Percentiles rank a stretch among this genome's conserved stretches.
These are phyloP conservation scores for Pleurotus pulmonarius DNA, from an alignment of 768 basidiomycete genomes.

Conservation along the genomic window DNA sequence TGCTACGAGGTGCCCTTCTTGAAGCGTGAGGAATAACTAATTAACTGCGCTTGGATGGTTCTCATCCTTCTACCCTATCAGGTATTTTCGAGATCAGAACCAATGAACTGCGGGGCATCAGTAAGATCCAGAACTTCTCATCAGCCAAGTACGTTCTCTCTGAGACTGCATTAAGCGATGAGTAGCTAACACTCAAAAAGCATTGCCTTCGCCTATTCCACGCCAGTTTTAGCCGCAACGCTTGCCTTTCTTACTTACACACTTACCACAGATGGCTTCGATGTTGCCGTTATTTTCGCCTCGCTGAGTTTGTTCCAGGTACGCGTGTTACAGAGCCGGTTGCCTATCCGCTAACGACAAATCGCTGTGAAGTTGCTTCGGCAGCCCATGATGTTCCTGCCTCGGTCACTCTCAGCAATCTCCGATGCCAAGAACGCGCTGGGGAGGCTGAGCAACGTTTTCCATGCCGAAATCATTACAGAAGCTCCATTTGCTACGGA, in stretches of 20 bases:
- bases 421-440: conserved; percentile 66
- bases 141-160: conserved; percentile 50
- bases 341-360: neutral
- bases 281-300: conserved; percentile 67
- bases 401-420: conserved; percentile 56
- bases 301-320: conserved; percentile 59
- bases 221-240: conserved; percentile 63
- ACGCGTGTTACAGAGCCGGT: neutral
- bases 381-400: conserved; percentile 67
- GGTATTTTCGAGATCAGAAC: conserved; percentile 52
- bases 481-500: conserved; percentile 41
- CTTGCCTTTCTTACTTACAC: conserved; percentile 68
- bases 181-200: neutral
- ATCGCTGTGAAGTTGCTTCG: conserved; percentile 45
- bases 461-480: conserved; percentile 50
- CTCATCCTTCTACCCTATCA: conserved; percentile 16
- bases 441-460: conserved; percentile 43
- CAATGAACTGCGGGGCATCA: conserved; percentile 52
- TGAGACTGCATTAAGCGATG: neutral
- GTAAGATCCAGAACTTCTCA: conserved; percentile 55
- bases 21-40: conserved; percentile 37
- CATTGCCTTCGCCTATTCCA: conserved; percentile 48
- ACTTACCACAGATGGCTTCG: conserved; percentile 45
- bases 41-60: neutral
- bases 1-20: conserved; percentile 69